Conservation (phyloP, 176 grass and related monocot genomes). For the Carex kokanica region DNA sequence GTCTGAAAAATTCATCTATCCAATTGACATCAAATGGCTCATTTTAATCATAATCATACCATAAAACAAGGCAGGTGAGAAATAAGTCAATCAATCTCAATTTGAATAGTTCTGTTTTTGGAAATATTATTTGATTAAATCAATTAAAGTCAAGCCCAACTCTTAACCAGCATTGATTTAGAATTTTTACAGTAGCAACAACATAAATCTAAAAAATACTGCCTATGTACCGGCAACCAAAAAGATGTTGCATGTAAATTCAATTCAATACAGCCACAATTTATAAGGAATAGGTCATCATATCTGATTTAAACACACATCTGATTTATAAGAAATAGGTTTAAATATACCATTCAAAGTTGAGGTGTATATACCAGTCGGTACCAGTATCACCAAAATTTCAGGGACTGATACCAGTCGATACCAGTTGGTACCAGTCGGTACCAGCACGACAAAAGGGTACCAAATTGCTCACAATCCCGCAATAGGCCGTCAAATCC, state of each 20-base stretch:
- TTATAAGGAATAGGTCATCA: background rate
- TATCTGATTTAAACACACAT: background rate
- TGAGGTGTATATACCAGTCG: too few relatives aligned
- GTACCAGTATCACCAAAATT: too few relatives aligned
- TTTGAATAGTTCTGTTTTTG: background rate
- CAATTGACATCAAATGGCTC: background rate
- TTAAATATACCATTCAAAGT: too few relatives aligned
- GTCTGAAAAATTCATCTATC: background rate
- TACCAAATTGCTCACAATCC: too few relatives aligned
- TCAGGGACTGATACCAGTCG: too few relatives aligned
- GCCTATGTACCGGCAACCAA: background rate
- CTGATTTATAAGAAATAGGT: too few relatives aligned
- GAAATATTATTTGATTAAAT: background rate
- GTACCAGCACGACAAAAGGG: too few relatives aligned
- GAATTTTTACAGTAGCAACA: background rate
- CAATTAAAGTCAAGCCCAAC: background rate
- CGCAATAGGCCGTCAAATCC: too few relatives aligned
- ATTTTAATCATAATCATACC: background rate
- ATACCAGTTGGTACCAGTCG: too few relatives aligned
- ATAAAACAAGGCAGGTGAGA: background rate
- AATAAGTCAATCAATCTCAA: background rate
- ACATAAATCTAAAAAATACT: background rate
- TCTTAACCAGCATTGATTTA: background rate
- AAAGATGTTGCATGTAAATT: background rate
- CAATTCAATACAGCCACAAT: background rate